Evolutionary conservation across 75 land plant genomes (phyloP).

Genomic region (Picea glauca): DNA sequence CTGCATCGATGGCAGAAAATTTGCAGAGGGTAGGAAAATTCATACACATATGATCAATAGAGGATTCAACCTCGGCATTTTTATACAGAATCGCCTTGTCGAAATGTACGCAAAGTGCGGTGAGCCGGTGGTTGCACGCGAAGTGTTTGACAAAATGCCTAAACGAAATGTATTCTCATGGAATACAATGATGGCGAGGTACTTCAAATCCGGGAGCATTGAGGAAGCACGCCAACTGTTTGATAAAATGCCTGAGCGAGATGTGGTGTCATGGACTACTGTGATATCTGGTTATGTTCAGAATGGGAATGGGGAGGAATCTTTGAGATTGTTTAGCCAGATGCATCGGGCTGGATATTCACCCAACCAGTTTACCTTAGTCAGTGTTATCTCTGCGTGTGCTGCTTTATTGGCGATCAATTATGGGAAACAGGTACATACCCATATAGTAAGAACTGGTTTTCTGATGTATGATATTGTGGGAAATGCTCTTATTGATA

Average conservation of each 20-base stretch:
- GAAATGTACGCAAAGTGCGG: constrained; percentile 29
- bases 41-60: too few relatives aligned
- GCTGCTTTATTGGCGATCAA: constrained; percentile 14
- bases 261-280: constrained; percentile 34
- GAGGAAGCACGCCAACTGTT: constrained; percentile 19
- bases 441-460: constrained; percentile 27
- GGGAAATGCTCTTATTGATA: constrained; percentile 31
- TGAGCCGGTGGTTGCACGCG: constrained; percentile 27
- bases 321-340: constrained; percentile 14
- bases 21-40: too few relatives aligned
- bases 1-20: too few relatives aligned
- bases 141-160: constrained; percentile 27
- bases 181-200: constrained; percentile 37
- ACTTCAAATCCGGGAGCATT: constrained; percentile 16
- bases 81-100: constrained; percentile 4
- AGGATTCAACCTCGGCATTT: too few relatives aligned
- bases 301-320: constrained; percentile 18
- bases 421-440: constrained; percentile 42
- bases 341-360: constrained; percentile 15
- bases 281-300: constrained; percentile 46
- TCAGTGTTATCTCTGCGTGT: constrained; percentile 40
- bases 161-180: constrained; percentile 34
- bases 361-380: constrained; percentile 26
- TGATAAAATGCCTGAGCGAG: constrained; percentile 20
- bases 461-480: constrained; percentile 18